Evolutionary conservation across 805 yeast genomes (phyloP), one percentile per base, ranked within the genome.

Genomic region (Pichia phayaonensis): DNA sequence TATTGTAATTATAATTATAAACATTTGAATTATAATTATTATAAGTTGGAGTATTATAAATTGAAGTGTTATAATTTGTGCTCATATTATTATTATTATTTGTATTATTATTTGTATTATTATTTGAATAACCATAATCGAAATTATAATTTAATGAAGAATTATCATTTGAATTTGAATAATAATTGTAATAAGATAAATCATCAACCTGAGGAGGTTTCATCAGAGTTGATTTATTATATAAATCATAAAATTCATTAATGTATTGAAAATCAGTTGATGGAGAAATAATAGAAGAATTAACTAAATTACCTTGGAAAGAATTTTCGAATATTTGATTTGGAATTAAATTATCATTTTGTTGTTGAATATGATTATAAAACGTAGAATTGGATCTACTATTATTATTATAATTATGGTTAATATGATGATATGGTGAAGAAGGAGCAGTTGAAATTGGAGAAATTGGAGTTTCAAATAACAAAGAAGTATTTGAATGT

Each of bases 251-350:
- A 24, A 34, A 42, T 18, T 48, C 43, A 40, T 44, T 44, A 27
- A 44, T 23, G 29, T 48, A 44, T 20, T 44, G 47, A 21, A 40
- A 34, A 40, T 48, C 44, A 24, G 40, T 43, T 24, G 40, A n/a
- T 22, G 52, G 43, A 8, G 49, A 45, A 20, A 42, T 40, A 12
- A 38, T 15, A 8, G 46, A 16, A 45, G 45, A 40, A 45, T 42
- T 49, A 52, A 34, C 47, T 38, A 21, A 39, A 27, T 31, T 40
- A 55, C 51, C 24, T 46, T 61, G 64, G 51, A 50, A 58, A 39
- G 63, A 64, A 50, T 57, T 59, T 38, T 61, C 63, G 48, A 55
- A 61, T 27, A 52, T 54, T 52, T 53, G 61, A 26, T 54, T 59
- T 42, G 52, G 55, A 26, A 47, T 43, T n/a, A 40, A 22, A 38